A percentile compares a stretch with the other conserved stretches of the same genome.
phyloP scores from a whole-genome alignment of 2,329 filamentous ascomycete genomes.

The Monosporascus sp. region DNA sequence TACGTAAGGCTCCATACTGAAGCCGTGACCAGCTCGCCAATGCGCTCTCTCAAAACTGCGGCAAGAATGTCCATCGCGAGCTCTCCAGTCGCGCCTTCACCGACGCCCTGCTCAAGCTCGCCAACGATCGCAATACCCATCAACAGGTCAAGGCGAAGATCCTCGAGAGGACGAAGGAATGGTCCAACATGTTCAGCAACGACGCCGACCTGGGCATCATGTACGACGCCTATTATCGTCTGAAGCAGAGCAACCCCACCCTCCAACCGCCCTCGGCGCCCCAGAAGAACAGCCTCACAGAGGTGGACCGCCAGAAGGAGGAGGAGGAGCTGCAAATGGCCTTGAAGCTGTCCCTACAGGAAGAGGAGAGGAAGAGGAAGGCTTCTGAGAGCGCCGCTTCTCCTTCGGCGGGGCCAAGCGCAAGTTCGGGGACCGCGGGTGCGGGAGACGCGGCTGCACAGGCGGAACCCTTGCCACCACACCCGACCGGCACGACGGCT shows the following conservation, averaged over 20 bases:
- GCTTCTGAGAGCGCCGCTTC: constrained; percentile 30
- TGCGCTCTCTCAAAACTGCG: constrained; percentile 88
- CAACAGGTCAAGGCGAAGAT: constrained; percentile 97
- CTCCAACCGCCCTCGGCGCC: constrained; percentile 89
- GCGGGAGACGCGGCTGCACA: constrained; percentile 24
- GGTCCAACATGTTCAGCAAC: constrained; percentile 88
- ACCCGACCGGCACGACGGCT: constrained; percentile 81
- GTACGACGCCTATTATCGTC: constrained; percentile 85
- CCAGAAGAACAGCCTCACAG: constrained; percentile 85
- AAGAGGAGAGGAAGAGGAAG: constrained; percentile 63
- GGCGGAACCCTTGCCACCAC: constrained; percentile 47
- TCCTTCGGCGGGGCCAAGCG: constrained; percentile 28
- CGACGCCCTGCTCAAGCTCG: constrained; percentile 83
- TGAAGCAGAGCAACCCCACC: constrained; percentile 81
- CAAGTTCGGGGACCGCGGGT: constrained; percentile 22
- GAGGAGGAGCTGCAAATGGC: constrained; percentile 98
- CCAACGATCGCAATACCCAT: constrained; percentile 92
- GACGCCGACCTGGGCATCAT: constrained; percentile 95
- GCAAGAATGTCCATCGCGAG: constrained; percentile 79
- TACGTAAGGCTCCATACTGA: constrained; percentile 1
- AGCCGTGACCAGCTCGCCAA: constrained; percentile 64
- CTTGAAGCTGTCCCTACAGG: constrained; percentile 84
- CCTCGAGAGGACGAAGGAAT: constrained; percentile 90
- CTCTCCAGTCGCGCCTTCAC: constrained; percentile 89
- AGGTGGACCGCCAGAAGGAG: constrained; percentile 86